phyloP scores from a whole-genome alignment of 805 yeast genomes.

The Wickerhamiella alocasiicola region DNA sequence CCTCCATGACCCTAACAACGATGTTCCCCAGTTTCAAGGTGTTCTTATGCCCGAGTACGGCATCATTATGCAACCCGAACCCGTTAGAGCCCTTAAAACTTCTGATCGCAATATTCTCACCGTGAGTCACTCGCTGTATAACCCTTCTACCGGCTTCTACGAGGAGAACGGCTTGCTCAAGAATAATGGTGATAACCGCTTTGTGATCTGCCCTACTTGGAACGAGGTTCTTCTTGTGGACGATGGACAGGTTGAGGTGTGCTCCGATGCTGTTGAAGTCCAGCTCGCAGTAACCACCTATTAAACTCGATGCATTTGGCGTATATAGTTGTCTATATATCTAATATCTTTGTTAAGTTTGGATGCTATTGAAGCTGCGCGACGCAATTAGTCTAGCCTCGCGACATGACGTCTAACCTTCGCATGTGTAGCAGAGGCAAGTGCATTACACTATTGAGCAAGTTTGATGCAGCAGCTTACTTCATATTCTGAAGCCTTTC shows the following conservation, averaged over 20 bases:
- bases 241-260: constrained; percentile 14
- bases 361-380: no score
- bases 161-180: constrained; percentile 14
- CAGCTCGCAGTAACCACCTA: constrained; percentile 15
- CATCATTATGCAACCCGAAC: constrained; percentile 22
- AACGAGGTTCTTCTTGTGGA: constrained; percentile 18
- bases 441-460: no score
- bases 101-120: constrained; percentile 17
- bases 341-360: no score
- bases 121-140: constrained; percentile 19
- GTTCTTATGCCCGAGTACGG: constrained; percentile 21
- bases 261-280: constrained; percentile 19
- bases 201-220: constrained; percentile 22
- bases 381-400: no score
- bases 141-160: constrained; percentile 18
- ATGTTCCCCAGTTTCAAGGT: constrained; percentile 21
- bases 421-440: no score
- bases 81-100: constrained; percentile 19
- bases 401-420: no score
- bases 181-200: constrained; percentile 9
- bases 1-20: constrained; percentile 15
- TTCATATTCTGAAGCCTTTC: not conserved
- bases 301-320: not conserved
- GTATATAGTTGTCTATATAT: not conserved
- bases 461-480: no score